Base-by-base conservation (phyloP, 2,329 filamentous ascomycete genomes). In the Xylariomycetidae sp. region DNA sequence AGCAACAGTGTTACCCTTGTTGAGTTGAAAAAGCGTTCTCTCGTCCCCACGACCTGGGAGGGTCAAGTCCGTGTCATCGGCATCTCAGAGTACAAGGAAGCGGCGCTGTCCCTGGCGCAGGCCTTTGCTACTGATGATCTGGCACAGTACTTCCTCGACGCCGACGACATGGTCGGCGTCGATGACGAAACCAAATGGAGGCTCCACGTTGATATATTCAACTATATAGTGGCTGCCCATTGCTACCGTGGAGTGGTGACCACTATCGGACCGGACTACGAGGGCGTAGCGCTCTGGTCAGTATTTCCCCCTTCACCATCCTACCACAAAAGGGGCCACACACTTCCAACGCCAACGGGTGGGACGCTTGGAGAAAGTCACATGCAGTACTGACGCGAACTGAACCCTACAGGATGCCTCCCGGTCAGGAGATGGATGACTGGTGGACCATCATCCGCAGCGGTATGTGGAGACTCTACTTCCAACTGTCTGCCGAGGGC, bases 241-340 rank as follows among this genome's bases (percentile, higher is more conserved):
- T 80, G 78, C 58, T 72, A 84, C 51, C 80, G 80, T 48, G 87
- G 86, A 36, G 60, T 87, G 38, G 85, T 85, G 34, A 82, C 84
- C 28, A 79, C 82, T 35, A 78, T 85, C 41, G 87, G 86, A 13
- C 74, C 79, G 5, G 77, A 88, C 53, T 87, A 84, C 53, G 85
- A 87, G 46, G 82, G 78, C 44, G 80, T 92, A 34, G 85, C 84
- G 37, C 67, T 92, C 33, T 92, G 86, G 85, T 88, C 67, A 55
- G 77, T 68, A 30, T 14, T 20, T n/a, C 20, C 3, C 14, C n/a
- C 18, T 31, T 23, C n/a, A n/a, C n/a, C n/a, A n/a, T n/a, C n/a
- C n/a, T n/a, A n/a, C n/a, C n/a, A n/a, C n/a, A n/a, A n/a, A n/a
- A n/a, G n/a, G n/a, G n/a, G n/a, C n/a, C n/a, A n/a, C n/a, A n/a